Percentiles rank a stretch among this genome's conserved stretches.
Evolutionary conservation across 2,329 filamentous ascomycete species (phyloP).

Genomic region (Lasiodiplodia citricola): DNA sequence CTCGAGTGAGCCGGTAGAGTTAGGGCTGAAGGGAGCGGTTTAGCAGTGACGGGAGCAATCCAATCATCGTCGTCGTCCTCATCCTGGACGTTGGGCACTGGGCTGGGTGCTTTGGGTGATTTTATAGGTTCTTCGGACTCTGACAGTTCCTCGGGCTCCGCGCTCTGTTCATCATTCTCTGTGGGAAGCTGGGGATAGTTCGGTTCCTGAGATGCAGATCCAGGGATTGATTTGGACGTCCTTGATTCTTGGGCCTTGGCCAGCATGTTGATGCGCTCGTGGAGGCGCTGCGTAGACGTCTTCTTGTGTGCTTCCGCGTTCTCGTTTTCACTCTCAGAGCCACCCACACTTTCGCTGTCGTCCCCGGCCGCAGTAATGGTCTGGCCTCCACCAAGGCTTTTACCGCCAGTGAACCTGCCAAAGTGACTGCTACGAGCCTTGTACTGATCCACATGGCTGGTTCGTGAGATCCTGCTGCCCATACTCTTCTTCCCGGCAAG

Average conservation of each 20-base stretch:
- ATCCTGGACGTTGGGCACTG: conserved; percentile 25
- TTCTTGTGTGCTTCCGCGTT: conserved; percentile 72
- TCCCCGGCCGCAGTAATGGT: conserved; percentile 32
- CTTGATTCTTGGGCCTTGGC: conserved; percentile 59
- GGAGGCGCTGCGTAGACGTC: conserved; percentile 89
- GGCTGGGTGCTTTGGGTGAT: conserved; percentile 23
- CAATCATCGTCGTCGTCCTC: conserved; percentile 60
- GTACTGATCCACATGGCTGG: conserved; percentile 74
- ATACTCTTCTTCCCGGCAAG: conserved; percentile 83
- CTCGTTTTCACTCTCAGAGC: conserved; percentile 48
- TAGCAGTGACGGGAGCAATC: conserved; percentile 60
- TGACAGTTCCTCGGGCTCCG: conserved; percentile 26
- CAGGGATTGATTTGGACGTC: conserved; percentile 47
- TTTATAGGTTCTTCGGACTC: conserved; percentile 28
- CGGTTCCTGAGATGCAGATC: conserved; percentile 39
- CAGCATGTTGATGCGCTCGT: conserved; percentile 86
- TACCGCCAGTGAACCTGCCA: conserved; percentile 72
- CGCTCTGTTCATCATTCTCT: conserved; percentile 4
- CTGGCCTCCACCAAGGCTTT: conserved; percentile 63
- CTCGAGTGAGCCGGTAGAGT: conserved; percentile 61
- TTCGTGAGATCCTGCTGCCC: conserved; percentile 72
- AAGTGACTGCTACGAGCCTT: conserved; percentile 73
- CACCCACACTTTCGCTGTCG: conserved; percentile 51
- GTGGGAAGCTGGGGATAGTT: conserved; percentile 48
- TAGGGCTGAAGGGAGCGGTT: conserved; percentile 34